Evolutionary conservation across 257 asterid species (phyloP), one percentile per base, ranked within the genome.

Genomic region (Jacaranda copaia): DNA sequence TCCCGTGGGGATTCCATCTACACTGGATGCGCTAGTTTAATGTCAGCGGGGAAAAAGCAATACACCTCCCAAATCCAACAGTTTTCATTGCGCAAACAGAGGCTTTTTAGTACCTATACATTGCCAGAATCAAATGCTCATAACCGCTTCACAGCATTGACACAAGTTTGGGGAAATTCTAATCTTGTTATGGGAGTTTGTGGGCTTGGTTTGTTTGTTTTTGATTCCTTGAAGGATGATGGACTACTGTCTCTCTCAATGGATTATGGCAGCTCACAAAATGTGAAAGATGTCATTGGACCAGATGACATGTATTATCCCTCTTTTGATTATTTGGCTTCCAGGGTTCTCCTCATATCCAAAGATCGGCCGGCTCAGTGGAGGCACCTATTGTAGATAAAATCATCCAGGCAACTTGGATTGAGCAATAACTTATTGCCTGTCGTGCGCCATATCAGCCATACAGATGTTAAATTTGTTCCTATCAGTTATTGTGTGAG

Each of bases 111-210:
- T 86, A 89, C 90, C 20, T 91, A 88, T 36, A 38, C 77, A 18
- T 53, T 95, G 32, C 97, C 99, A 15, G 97, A 93, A 79, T 85
- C 94, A 20, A 84, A 88, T 70, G 93, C 94, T 63, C 97, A 86
- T 65, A 73, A 81, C 67, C 78, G 75, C 68, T 76, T 83, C 86
- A 81, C 84, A 19, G 89, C 90, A 35, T 73, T 91, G 73, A 85
- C 99, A 14, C 99, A 95, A 85, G 98, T 95, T 45, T 95, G 98
- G 98, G 99, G 98, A 64, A 85, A 85, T 65, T 88, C 97, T 11
- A 86, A 75, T 64, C 40, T 73, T 51, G 96, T 91, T 36, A 95
- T 93, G 93, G 99, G 99, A 81, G 92, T 91, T 58, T 89, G 89
- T 51, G 97, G 97, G 4, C 90, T 88, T 0, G 99, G 99, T 11